Evolutionary conservation across 1,284 basidiomycete species (phyloP), one percentile per base, ranked within the genome.

Genomic region (Papiliotrema terrestris): DNA sequence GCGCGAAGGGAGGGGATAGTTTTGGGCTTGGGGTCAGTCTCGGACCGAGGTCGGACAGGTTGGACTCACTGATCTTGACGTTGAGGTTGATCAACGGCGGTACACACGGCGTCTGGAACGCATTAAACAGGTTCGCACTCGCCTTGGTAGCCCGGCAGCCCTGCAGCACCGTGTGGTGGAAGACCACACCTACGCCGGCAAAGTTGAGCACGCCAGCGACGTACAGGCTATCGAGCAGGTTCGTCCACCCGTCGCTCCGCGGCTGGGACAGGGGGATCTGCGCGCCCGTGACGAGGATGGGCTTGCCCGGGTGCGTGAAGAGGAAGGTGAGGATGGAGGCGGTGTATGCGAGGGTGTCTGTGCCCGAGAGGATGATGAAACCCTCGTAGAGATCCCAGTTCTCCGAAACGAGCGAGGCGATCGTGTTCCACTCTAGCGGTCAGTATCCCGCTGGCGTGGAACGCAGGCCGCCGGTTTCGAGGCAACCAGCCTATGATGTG

Each of bases 271-370:
- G 61, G 2, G 73, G 73, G 23, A 75, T 72, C 58, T 75, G 72
- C 6, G 73, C 73, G 15, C 73, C 73, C 0, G 73, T 75, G 19
- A 75, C 63, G 2, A 69, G 59, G 38, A 75, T 72, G 13, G 73
- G 73, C 63, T 75, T 75, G n/a, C 71, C 71, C 0, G 69, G 63
- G 46, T 61, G 55, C 14, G 63, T 65, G 49, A 75, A 75, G 6
- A 75, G 62, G 65, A 72, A 75, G 3, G 71, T 67, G 39, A 75
- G 63, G 47, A 75, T 67, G 11, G 65, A 66, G 8, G 72, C 63
- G 6, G 73, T 75, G 63, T 75, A 75, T 11, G 72, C 69, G 22
- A 75, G 62, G 23, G 73, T 75, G 59, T 75, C 73, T 5, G 73
- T 75, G 2, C 73, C 73, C 20, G 66, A 68, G 17, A 75, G 63